Evolutionary conservation across 495 filamentous ascomycete genomes (phyloP), one percentile per base, ranked within the genome.

Genomic region (Barbatosphaeria neglecta): DNA sequence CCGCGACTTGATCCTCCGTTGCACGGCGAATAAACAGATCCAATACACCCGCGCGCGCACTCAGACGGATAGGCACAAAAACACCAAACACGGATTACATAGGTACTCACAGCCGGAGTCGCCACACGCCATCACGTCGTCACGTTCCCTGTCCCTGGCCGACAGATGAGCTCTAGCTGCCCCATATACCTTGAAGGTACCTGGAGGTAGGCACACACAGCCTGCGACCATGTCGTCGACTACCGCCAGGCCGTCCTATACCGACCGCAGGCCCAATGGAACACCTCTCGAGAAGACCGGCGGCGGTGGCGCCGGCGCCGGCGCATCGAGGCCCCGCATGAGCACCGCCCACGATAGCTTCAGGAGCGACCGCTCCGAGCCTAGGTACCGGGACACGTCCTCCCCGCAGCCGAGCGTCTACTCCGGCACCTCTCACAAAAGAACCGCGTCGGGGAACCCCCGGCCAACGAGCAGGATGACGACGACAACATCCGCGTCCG

Each of bases 221-320:
- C n/a, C 48, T 19, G 43, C 44, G 42, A 65, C 46, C 39, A 71
- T 70, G 66, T 65, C 62, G 46, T 72, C 61, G 39, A 57, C 49
- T 45, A 47, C 50, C 48, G 58, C 53, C 55, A 54, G 60, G 35
- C 45, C 57, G 20, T 33, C 53, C 22, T 61, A 64, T 48, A 57
- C 61, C 49, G 66, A 68, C 44, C 59, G 64, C 56, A 65, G 68
- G 57, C 60, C 62, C 46, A 63, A 63, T 38, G 60, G 59, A 56
- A 52, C 43, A 44, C 43, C 11, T 45, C 52, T 50, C 50, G 66
- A 68, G 25, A 57, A 60, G 45, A 15, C 27, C 27, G 27, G 27
- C 27, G 15, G 27, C 27, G 27, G 27, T 8, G 27, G 31, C 31
- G 31, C 13, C 6, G 31, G 10, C 31, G 31, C 10, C 7, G 59